These are phyloP conservation scores for Flaveria floridana DNA, from an alignment of 140 eudicot species.

Conservation along the genomic window DNA sequence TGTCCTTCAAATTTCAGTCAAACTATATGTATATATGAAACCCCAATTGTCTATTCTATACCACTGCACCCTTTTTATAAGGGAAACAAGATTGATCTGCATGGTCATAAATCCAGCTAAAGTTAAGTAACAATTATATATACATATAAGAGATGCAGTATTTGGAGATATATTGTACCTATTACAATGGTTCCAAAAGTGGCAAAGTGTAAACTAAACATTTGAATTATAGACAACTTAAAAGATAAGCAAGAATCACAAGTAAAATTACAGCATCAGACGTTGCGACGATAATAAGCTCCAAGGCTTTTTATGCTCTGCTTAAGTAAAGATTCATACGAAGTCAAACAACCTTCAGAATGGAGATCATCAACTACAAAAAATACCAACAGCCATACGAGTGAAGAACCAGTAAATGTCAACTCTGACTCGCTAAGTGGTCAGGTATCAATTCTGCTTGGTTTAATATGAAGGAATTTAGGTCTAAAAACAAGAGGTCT, in stretches of 20 bases:
- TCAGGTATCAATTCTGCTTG: background rate
- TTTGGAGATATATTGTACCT: background rate
- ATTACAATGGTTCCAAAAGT: background rate
- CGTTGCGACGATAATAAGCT: background rate
- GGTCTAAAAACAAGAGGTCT: slow-evolving; percentile 13
- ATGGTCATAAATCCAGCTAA: slow-evolving; percentile 20
- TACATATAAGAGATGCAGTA: background rate
- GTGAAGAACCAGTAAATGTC: background rate
- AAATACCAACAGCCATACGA: slow-evolving; percentile 6
- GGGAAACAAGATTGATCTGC: background rate
- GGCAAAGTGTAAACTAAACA: background rate
- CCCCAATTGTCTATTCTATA: background rate
- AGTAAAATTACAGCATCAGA: slow-evolving; percentile 17
- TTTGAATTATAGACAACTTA: background rate
- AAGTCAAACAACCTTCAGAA: background rate
- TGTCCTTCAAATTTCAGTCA: background rate
- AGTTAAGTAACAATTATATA: background rate
- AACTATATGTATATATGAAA: background rate
- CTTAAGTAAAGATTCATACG: background rate
- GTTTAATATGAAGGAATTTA: background rate
- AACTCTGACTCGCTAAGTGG: background rate
- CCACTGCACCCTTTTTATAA: background rate
- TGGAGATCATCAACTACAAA: background rate
- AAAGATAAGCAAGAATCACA: background rate
- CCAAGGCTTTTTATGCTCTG: background rate